Conservation (phyloP, 2,329 filamentous ascomycete species). For the Shiraia bambusicola region DNA sequence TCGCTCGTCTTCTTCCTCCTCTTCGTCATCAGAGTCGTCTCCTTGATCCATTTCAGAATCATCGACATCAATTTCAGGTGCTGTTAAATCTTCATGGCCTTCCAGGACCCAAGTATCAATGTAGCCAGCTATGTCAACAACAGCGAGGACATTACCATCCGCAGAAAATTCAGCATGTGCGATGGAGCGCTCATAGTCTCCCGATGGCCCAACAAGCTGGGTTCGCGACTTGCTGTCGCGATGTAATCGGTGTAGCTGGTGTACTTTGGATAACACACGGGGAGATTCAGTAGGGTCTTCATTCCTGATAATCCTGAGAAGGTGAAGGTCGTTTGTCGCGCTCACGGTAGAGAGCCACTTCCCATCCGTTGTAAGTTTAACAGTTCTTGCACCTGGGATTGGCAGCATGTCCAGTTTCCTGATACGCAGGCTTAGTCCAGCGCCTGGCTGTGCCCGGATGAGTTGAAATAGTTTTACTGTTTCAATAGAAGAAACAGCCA, state of each 20-base stretch:
- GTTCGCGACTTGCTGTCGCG: slow-evolving; percentile 29
- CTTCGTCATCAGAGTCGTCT: slow-evolving; percentile 46
- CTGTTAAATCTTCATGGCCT: slow-evolving; percentile 54
- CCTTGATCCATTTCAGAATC: slow-evolving; percentile 33
- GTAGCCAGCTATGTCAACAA: slow-evolving; percentile 79
- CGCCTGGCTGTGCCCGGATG: slow-evolving; percentile 53
- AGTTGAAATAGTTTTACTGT: slow-evolving; percentile 78
- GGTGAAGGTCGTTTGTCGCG: slow-evolving; percentile 48
- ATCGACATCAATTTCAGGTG: slow-evolving; percentile 44
- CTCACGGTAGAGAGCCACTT: slow-evolving; percentile 65
- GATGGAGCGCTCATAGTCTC: slow-evolving; percentile 75
- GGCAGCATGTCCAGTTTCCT: slow-evolving; percentile 68
- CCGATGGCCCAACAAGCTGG: slow-evolving; percentile 63
- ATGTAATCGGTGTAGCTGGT: slow-evolving; percentile 44
- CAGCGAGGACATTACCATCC: slow-evolving; percentile 76
- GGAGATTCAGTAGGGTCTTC: slow-evolving; percentile 42
- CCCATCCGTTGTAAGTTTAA: slow-evolving; percentile 69
- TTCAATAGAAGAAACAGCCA: slow-evolving; percentile 73
- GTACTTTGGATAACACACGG: slow-evolving; percentile 40
- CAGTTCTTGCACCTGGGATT: slow-evolving; percentile 66
- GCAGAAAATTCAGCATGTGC: slow-evolving; percentile 75
- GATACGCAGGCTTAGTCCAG: slow-evolving; percentile 65
- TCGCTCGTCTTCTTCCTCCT: slow-evolving; percentile 48
- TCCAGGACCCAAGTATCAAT: slow-evolving; percentile 83
- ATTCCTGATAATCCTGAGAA: slow-evolving; percentile 51